Evolutionary conservation across 2,329 filamentous ascomycete genomes (phyloP), one percentile per base, ranked within the genome.

Genomic region (Diaporthe vexans): DNA sequence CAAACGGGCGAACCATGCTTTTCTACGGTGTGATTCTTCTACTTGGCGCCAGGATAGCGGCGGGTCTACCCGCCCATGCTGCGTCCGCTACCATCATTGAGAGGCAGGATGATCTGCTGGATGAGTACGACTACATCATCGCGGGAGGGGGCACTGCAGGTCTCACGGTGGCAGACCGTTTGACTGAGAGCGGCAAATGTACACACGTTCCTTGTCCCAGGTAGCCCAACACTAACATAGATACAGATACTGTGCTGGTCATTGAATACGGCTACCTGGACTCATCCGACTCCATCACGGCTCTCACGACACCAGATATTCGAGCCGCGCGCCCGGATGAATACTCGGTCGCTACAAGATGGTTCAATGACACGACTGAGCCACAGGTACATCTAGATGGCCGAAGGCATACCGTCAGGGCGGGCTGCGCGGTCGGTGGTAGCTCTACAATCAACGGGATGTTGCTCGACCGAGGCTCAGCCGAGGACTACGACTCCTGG

Each of bases 121-220:
- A 68, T 4, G 63, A 68, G 48, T 73, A 73, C 65, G 71, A 73
- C 10, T 73, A 73, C n/a, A 58, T 73, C 37, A 59, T 73, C 19
- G 63, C 61, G 9, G 71, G 71, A 19, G 71, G 71, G 21, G 71
- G 71, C 43, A 73, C 71, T 10, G 71, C 71, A 35, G 71, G 71
- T 29, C 52, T 73, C 17, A 69, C 71, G 9, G 51, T 73, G 6
- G 71, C 71, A 40, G 52, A 68, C 54, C 63, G 63, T 15, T 68
- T 68, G 48, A 68, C 63, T 3, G 48, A 54, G 40, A 40, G 63
- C 48, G n/a, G 63, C n/a, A 21, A 68, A 5, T 68, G 63, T 68
- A 54, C 33, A 52, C 63, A 26, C 0, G 11, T 37, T 67, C 46
- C 13, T 13, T 21, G n/a, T 19, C 21, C 26, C n/a, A 15, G 15